phyloP scores from a whole-genome alignment of 2,329 filamentous ascomycete species.

The Exophiala alcalophila region DNA sequence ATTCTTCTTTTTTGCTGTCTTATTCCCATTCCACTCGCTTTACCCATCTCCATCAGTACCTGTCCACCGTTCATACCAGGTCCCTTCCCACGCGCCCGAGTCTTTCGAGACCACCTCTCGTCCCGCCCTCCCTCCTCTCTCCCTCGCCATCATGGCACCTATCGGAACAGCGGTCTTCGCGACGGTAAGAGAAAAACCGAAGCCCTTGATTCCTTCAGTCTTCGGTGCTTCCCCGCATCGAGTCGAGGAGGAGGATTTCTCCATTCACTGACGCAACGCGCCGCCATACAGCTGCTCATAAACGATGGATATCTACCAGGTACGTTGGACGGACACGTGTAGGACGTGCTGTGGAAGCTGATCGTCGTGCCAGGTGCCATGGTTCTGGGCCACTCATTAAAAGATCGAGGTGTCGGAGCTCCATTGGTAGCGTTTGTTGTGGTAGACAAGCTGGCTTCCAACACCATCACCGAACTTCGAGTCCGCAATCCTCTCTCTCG shows the following conservation, averaged over 20 bases:
- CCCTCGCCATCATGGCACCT: slow-evolving; percentile 29
- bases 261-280: slow-evolving; percentile 20
- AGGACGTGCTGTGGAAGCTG: slow-evolving; percentile 10
- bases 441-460: slow-evolving; percentile 69
- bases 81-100: too few species aligned
- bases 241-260: background rate
- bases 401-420: slow-evolving; percentile 82
- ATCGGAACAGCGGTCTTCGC: slow-evolving; percentile 31
- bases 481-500: slow-evolving; percentile 45
- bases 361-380: slow-evolving; percentile 67
- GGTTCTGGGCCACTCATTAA: slow-evolving; percentile 89
- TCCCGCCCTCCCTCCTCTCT: slow-evolving; percentile 8
- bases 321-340: slow-evolving; percentile 44
- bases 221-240: slow-evolving; percentile 19
- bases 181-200: slow-evolving; percentile 31
- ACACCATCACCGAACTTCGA: slow-evolving; percentile 75
- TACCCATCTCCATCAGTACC: too few species aligned
- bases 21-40: too few species aligned
- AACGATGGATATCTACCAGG: slow-evolving; percentile 92
- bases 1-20: too few species aligned
- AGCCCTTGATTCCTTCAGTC: slow-evolving; percentile 3
- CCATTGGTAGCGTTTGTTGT: slow-evolving; percentile 84
- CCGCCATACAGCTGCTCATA: slow-evolving; percentile 70
- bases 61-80: too few species aligned
- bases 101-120: too few species aligned